phyloP scores from a whole-genome alignment of 2,329 filamentous ascomycete genomes.

The Thielaviopsis ethacetica region DNA sequence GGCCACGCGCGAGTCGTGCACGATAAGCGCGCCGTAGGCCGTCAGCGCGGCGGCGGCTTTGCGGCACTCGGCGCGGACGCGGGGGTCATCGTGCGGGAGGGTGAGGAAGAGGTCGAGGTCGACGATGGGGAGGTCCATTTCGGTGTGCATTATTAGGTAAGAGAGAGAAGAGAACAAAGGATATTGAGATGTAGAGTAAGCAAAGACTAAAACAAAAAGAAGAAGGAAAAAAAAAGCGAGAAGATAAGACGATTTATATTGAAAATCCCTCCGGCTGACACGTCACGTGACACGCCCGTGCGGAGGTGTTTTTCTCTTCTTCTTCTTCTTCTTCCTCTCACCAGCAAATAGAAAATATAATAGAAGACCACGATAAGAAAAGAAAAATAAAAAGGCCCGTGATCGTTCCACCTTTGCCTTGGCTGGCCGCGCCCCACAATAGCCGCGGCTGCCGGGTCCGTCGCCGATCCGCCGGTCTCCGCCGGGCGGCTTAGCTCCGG shows the following conservation, averaged over 20 bases:
- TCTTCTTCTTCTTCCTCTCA: no score
- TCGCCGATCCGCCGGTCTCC: neutral
- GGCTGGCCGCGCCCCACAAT: no score
- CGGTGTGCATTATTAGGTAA: neutral
- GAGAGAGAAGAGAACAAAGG: neutral
- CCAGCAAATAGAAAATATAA: no score
- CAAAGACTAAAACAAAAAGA: neutral
- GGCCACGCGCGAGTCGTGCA: constrained; percentile 42
- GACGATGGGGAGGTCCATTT: constrained; percentile 43
- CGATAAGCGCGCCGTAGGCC: constrained; percentile 41
- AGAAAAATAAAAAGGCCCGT: no score
- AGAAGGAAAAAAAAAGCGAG: neutral
- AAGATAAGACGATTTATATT: no score
- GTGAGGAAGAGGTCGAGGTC: constrained; percentile 41
- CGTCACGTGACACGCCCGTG: no score
- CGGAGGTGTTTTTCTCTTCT: no score
- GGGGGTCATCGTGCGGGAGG: constrained; percentile 25
- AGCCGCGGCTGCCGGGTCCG: neutral
- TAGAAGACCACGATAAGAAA: no score
- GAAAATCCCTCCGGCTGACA: no score
- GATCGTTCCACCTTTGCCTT: no score
- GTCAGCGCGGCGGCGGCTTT: constrained; percentile 40
- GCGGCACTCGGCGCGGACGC: constrained; percentile 32
- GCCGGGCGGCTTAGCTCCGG: no score
- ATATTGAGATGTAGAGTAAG: neutral